These are phyloP conservation scores for Zygosaccharomyces pseudobailii DNA, from an alignment of 1,139 yeast genomes.

Conservation along the genomic window DNA sequence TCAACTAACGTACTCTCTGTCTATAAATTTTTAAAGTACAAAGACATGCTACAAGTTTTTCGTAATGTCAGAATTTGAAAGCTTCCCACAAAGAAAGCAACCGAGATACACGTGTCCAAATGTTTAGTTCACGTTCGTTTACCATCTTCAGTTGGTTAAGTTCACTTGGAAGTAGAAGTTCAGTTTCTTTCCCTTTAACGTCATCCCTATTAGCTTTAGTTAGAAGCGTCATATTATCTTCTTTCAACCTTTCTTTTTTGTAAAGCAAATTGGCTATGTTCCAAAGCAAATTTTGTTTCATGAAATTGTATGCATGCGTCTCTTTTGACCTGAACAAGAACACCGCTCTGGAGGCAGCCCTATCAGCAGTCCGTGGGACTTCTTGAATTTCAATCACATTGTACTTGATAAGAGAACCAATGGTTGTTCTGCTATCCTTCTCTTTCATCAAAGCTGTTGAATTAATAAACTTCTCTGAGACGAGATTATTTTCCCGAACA, in stretches of 20 bases:
- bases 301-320: slow-evolving; percentile 44
- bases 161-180: slow-evolving; percentile 69
- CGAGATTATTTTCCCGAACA: slow-evolving; percentile 59
- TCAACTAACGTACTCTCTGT: too few relatives aligned
- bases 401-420: slow-evolving; percentile 51
- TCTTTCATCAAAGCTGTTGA: slow-evolving; percentile 73
- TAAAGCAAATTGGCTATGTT: slow-evolving; percentile 63
- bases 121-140: slow-evolving; percentile 51
- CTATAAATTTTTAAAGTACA: background rate
- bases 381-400: slow-evolving; percentile 77
- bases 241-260: slow-evolving; percentile 52
- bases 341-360: slow-evolving; percentile 87
- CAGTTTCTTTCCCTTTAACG: slow-evolving; percentile 77
- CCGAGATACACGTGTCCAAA: slow-evolving; percentile 52
- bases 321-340: slow-evolving; percentile 73
- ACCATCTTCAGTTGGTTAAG: slow-evolving; percentile 62
- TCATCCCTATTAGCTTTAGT: slow-evolving; percentile 85
- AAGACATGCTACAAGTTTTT: background rate
- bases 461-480: slow-evolving; percentile 81
- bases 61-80: slow-evolving; percentile 34
- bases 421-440: slow-evolving; percentile 63
- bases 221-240: slow-evolving; percentile 60
- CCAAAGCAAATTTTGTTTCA: slow-evolving; percentile 55
- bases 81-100: slow-evolving; percentile 51
- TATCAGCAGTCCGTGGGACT: slow-evolving; percentile 84